Evolutionary conservation across 441 rosid genomes (phyloP).

Genomic region (Erysimum pusillum): DNA sequence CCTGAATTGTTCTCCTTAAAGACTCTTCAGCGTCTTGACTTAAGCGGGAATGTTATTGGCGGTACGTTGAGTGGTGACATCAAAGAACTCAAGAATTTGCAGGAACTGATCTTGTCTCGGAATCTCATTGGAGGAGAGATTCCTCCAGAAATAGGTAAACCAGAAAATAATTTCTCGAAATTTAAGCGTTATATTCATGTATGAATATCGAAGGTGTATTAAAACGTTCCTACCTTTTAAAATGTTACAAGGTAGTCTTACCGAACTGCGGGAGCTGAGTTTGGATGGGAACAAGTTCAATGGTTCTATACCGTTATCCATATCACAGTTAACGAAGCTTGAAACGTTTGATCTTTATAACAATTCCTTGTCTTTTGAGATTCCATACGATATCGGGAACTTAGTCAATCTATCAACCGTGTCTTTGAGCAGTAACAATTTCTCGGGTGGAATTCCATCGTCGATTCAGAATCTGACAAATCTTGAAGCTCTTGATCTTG

Average conservation of each 20-base stretch:
- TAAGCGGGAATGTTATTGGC: too few relatives aligned
- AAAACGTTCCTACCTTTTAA: not conserved
- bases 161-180: not conserved
- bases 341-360: slow-evolving; percentile 25
- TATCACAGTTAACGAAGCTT: slow-evolving; percentile 40
- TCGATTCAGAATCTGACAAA: slow-evolving; percentile 31
- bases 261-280: not conserved
- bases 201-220: not conserved
- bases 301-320: slow-evolving; percentile 45
- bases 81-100: too few relatives aligned
- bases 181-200: not conserved
- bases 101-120: not conserved
- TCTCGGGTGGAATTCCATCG: slow-evolving; percentile 38
- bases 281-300: slow-evolving; percentile 34
- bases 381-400: slow-evolving; percentile 42
- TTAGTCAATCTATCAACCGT: slow-evolving; percentile 8
- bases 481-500: slow-evolving; percentile 18
- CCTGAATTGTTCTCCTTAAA: too few relatives aligned
- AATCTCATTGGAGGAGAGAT: slow-evolving; percentile 46
- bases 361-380: slow-evolving; percentile 32
- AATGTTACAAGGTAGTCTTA: slow-evolving; percentile 36
- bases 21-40: too few relatives aligned
- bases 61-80: too few relatives aligned
- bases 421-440: not conserved
- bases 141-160: slow-evolving; percentile 45